Conservation (phyloP, 1,284 basidiomycete species). For the Veloporphyrellus conicus region DNA sequence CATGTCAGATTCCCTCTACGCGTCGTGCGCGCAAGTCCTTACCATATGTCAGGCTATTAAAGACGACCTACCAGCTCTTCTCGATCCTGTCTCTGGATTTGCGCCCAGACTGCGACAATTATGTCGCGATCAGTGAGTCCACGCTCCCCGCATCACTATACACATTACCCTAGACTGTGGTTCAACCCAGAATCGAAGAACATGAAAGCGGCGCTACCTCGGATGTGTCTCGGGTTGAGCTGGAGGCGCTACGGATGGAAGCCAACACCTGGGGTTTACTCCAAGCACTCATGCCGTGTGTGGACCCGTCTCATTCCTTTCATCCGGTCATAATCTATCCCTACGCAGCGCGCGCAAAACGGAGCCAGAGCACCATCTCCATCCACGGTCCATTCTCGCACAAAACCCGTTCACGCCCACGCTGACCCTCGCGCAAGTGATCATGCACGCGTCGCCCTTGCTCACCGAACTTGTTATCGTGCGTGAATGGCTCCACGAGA, state of each 20-base stretch:
- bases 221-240: conserved; percentile 43
- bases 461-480: conserved; percentile 71
- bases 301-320: conserved; percentile 16
- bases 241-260: conserved; percentile 66
- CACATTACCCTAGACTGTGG: neutral
- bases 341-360: conserved; percentile 57
- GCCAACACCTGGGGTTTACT: conserved; percentile 78
- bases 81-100: conserved; percentile 64
- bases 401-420: conserved; percentile 78
- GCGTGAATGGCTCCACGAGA: conserved; percentile 79
- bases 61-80: conserved; percentile 56
- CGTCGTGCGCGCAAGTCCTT: conserved; percentile 62
- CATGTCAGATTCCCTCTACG: conserved; percentile 44
- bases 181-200: conserved; percentile 46
- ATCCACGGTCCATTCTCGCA: conserved; percentile 50
- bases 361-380: conserved; percentile 41
- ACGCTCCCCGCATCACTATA: neutral
- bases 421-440: conserved; percentile 63
- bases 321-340: neutral
- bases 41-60: conserved; percentile 52
- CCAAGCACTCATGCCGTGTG: conserved; percentile 68
- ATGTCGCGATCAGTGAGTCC: conserved; percentile 59
- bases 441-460: conserved; percentile 57
- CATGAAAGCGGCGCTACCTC: conserved; percentile 42
- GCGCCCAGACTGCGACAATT: conserved; percentile 62